These are phyloP conservation scores for Protomyces pachydermus DNA, from an alignment of 1,139 yeast species.

Conservation along the genomic window DNA sequence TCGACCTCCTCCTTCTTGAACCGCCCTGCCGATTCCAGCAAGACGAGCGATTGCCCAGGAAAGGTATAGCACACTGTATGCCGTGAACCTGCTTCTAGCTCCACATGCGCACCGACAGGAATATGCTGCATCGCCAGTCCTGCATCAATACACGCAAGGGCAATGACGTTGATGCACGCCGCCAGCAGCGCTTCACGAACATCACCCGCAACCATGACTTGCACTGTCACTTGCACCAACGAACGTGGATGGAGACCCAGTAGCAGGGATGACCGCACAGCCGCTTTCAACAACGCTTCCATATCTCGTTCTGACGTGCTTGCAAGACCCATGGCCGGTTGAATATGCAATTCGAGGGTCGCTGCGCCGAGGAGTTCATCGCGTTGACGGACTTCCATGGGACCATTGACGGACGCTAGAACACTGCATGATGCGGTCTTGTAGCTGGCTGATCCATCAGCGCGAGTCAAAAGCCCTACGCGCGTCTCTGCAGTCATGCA, in stretches of 20 bases:
- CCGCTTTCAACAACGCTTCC: conserved; percentile 63
- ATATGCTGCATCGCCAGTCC: conserved; percentile 57
- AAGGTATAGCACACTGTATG: conserved; percentile 18
- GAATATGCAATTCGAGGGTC: conserved; percentile 70
- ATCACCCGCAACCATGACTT: conserved; percentile 46
- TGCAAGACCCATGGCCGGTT: conserved; percentile 74
- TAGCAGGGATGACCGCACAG: conserved; percentile 58
- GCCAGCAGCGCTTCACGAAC: conserved; percentile 40
- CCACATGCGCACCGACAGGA: conserved; percentile 2
- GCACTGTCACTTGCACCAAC: conserved; percentile 80
- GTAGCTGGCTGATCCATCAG: conserved; percentile 24
- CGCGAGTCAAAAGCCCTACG: conserved; percentile 1
- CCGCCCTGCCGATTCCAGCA: conserved; percentile 14
- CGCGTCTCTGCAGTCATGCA: neutral
- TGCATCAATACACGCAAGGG: conserved; percentile 71
- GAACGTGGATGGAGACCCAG: conserved; percentile 76
- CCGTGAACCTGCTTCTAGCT: neutral
- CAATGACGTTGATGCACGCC: conserved; percentile 66
- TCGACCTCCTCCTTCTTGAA: neutral
- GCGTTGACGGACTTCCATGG: conserved; percentile 75
- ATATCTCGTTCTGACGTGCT: conserved; percentile 68
- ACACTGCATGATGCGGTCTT: conserved; percentile 47
- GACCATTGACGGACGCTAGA: conserved; percentile 73
- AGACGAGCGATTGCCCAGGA: conserved; percentile 6
- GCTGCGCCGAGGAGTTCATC: conserved; percentile 81